Evolutionary conservation across 352 stramenopile genomes (phyloP).

Genomic region (Globisporangium emineosum): DNA sequence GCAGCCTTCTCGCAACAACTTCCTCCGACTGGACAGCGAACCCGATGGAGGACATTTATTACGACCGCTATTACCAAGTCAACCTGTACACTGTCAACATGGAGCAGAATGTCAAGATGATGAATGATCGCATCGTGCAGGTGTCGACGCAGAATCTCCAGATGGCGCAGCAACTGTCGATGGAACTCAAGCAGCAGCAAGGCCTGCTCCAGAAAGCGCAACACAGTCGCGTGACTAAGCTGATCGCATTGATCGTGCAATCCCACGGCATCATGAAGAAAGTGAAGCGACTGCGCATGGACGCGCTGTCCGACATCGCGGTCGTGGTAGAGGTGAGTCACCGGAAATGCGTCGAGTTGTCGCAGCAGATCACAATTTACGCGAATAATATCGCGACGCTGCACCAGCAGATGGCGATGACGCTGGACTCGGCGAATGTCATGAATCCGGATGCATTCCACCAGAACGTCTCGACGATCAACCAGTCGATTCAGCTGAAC

Average conservation of each 20-base stretch:
- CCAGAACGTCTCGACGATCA: constrained; percentile 37
- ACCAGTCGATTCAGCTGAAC: constrained; percentile 38
- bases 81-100: constrained; percentile 39
- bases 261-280: constrained; percentile 47
- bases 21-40: constrained; percentile 34
- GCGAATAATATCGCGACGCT: constrained; percentile 30
- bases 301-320: constrained; percentile 55
- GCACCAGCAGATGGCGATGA: constrained; percentile 41
- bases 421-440: constrained; percentile 27
- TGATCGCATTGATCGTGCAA: constrained; percentile 58
- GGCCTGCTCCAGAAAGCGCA: constrained; percentile 28
- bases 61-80: constrained; percentile 45
- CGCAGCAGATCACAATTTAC: constrained; percentile 41
- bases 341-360: constrained; percentile 52
- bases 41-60: constrained; percentile 51
- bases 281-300: constrained; percentile 49
- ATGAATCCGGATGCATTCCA: constrained; percentile 38
- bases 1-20: constrained; percentile 22
- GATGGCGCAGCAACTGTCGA: constrained; percentile 26
- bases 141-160: constrained; percentile 44
- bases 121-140: constrained; percentile 46
- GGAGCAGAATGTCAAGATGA: constrained; percentile 35
- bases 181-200: constrained; percentile 27
- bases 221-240: constrained; percentile 26
- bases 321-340: constrained; percentile 54